Evolutionary conservation across 805 yeast species (phyloP).

Genomic region (Sugiyamaella mastotermitis): DNA sequence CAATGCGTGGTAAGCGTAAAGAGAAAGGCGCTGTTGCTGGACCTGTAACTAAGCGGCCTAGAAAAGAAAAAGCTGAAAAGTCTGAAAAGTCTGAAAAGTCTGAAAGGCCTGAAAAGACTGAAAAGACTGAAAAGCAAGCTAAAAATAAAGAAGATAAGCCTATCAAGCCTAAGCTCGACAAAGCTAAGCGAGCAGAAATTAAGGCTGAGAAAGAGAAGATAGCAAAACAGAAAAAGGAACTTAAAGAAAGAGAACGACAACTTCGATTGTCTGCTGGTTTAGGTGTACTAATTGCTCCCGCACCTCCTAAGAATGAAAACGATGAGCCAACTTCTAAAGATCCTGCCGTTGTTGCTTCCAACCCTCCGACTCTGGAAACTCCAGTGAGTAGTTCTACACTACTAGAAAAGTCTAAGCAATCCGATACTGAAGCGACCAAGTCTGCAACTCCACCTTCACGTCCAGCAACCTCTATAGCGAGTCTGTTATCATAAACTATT

Average conservation of each 20-base stretch:
- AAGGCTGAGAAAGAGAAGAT: slow-evolving; percentile 7
- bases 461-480: no score
- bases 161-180: slow-evolving; percentile 8
- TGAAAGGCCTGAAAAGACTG: slow-evolving; percentile 4
- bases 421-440: no score
- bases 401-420: slow-evolving; percentile 3
- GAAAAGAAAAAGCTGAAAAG: slow-evolving; percentile 2
- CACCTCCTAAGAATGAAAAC: slow-evolving; percentile 3
- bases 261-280: no score
- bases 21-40: slow-evolving; percentile 9
- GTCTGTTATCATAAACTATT: no score
- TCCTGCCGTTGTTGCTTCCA: slow-evolving; percentile 4
- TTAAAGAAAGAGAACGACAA: background rate
- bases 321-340: background rate
- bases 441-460: no score
- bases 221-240: slow-evolving; percentile 3
- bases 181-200: slow-evolving; percentile 1
- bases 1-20: slow-evolving; percentile 4
- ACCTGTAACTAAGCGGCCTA: slow-evolving; percentile 3
- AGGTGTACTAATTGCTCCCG: background rate
- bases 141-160: slow-evolving; percentile 5
- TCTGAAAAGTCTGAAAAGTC: background rate
- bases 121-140: slow-evolving; percentile 1
- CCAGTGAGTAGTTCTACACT: background rate
- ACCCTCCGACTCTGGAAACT: background rate